phyloP scores from a whole-genome alignment of 148 eudicot species.

The Vaccinium macrocarpon region DNA sequence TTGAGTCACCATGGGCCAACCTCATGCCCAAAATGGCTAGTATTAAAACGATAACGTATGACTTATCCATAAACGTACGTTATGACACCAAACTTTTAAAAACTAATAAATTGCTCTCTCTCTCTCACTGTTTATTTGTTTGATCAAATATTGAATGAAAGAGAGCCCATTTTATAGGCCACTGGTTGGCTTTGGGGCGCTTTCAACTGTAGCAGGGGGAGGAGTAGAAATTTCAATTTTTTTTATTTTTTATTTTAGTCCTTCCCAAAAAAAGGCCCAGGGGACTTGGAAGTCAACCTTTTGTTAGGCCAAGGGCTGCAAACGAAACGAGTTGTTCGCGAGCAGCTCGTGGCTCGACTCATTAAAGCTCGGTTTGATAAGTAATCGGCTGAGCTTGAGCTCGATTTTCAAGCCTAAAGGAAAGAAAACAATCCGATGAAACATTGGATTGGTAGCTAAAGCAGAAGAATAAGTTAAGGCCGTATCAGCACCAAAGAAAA shows the following conservation, averaged over 20 bases:
- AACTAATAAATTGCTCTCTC: neutral
- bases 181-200: neutral
- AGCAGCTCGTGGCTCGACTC: too few species aligned
- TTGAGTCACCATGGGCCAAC: constrained; percentile 28
- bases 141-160: neutral
- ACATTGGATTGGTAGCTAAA: too few species aligned
- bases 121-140: neutral
- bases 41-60: neutral
- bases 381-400: too few species aligned
- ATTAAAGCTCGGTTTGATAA: too few species aligned
- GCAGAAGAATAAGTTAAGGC: too few species aligned
- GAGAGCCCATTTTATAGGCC: constrained; percentile 2
- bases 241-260: neutral
- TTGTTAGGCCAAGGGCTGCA: too few species aligned
- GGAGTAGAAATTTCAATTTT: neutral
- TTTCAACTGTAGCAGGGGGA: neutral
- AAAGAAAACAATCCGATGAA: too few species aligned
- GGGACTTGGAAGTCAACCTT: too few species aligned
- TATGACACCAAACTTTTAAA: neutral
- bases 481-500: too few species aligned
- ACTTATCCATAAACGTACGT: neutral
- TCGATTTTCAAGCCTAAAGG: too few species aligned
- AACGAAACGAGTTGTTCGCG: too few species aligned
- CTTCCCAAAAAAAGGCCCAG: too few species aligned
- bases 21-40: neutral